Base-by-base conservation (phyloP, 192 early-diverging fungal species). In the Backusella psychrophila region DNA sequence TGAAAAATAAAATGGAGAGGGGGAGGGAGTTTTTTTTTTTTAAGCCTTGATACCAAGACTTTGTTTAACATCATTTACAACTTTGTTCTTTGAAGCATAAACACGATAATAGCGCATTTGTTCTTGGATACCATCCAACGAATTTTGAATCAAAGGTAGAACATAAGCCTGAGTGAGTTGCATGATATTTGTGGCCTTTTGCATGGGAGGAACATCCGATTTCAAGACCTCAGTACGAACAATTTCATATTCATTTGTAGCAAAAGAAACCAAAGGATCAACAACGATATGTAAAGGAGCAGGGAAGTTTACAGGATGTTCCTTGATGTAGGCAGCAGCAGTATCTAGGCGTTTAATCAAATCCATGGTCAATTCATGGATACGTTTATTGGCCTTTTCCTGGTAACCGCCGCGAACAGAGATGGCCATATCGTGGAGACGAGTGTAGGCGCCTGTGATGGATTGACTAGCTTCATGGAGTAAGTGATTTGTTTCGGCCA, bases 171-270 rank as follows among this genome's bases (percentile, higher is more conserved):
- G 85, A 42, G 86, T 87, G 26, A 90, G 63, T 6, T 82, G 65
- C 9, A 89, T 46, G 33, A 90, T 82, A 69, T 86, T 85, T 63
- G 76, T 82, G 6, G 89, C 89, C 73, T 88, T 89, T 67, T 89
- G 83, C 36, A 87, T n/a, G 21, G 86, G 77, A 44, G 85, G 68
- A 12, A 83, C 75, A 33, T 90, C 85, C 4, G 63, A 75, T 52
- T 86, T 85, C 31, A 74, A 41, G 4, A 85, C 69, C 70, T 90
- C 85, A n/a, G 77, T 66, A 42, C 84, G 79, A 49, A 90, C 78
- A 14, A 83, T 78, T n/a, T 71, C 76, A 76, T 87, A 87, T 69
- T 85, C 82, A 56, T 85, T 78, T 36, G 81, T 79, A 15, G 86
- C 82, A 76, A 88, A 89, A 4, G 33, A 36, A 21, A 85, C 74